Base-by-base conservation (phyloP, 2,329 filamentous ascomycete species). In the Hymenoscyphus occultus region DNA sequence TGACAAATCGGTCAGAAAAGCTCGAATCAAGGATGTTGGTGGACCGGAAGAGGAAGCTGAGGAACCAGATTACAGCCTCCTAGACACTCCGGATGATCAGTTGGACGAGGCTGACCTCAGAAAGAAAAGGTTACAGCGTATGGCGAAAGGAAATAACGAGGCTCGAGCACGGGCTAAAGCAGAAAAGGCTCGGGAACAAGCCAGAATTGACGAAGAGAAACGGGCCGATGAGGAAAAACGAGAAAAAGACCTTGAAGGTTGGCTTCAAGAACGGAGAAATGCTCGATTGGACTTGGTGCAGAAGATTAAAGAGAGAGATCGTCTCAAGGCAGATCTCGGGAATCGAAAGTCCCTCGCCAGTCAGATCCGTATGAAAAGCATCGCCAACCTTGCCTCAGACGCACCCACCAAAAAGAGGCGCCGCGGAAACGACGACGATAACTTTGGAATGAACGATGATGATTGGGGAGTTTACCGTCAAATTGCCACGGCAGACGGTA, bases 381-480 rank as follows among this genome's bases (percentile, higher is more conserved):
- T 99, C 65, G 95, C 95, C 66, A 97, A 97, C 74, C 88, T 99
- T 1, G 95, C 95, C 2, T 93, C 94, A 0, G 95, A 99, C 77
- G 88, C 86, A 5, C 93, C 94, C 0, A 81, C 84, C 69, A 93
- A 93, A 76, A 96, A 97, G 78, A 86, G 94, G 64, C 84, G 92
- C 14, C 88, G 93, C 19, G 93, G 92, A 7, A 91, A 90, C 3
- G 94, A 98, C 75, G 95, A 99, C 73, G 95, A 99, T 75, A 93
- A 92, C 66, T 99, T 99, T 75, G 95, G 95, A 64, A 93, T 93
- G 60, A 94, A 99, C 76, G 95, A 99, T 74, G 93, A 96, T 64
- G 95, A 99, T 77, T 99, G 95, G 95, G 92, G 92, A 65, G 92
- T 99, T 14, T 99, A 99, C 78, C 89, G 95, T 62, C 92, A 92